These are phyloP conservation scores for Solanum microdontum DNA, from an alignment of 257 asterid species.

Conservation along the genomic window DNA sequence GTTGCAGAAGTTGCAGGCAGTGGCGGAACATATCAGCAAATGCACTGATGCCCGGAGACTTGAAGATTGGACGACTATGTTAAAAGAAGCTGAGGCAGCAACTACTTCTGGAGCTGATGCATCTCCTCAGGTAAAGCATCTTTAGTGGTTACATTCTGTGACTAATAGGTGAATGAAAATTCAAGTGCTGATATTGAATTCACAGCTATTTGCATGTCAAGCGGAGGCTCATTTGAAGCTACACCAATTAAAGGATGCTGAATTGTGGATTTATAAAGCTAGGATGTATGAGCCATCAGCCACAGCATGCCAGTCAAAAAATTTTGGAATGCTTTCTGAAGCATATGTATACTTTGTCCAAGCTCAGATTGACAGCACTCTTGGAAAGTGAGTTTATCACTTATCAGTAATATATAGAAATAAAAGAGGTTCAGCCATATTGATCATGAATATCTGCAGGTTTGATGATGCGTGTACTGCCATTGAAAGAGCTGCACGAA, in stretches of 20 bases:
- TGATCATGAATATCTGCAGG: conserved; percentile 27
- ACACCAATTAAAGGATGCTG: conserved; percentile 45
- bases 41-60: conserved; percentile 47
- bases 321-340: conserved; percentile 52
- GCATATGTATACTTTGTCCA: conserved; percentile 45
- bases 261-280: conserved; percentile 21
- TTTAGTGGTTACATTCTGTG: neutral
- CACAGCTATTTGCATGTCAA: conserved; percentile 60
- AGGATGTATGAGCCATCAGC: conserved; percentile 9
- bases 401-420: neutral
- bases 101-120: conserved; percentile 59
- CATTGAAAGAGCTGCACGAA: conserved; percentile 42
- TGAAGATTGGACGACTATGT: conserved; percentile 49
- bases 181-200: conserved; percentile 9
- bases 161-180: neutral
- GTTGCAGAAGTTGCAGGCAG: conserved; percentile 49
- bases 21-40: conserved; percentile 47
- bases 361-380: conserved; percentile 46
- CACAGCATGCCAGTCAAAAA: conserved; percentile 17
- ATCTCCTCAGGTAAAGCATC: conserved; percentile 57
- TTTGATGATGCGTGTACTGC: conserved; percentile 44
- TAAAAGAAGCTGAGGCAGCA: conserved; percentile 62
- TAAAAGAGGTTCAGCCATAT: neutral
- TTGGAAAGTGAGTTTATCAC: conserved; percentile 43
- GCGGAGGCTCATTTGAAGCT: conserved; percentile 69